Evolutionary conservation across 164 flowering plant genomes (phyloP).

Genomic region (Annona cherimola): DNA sequence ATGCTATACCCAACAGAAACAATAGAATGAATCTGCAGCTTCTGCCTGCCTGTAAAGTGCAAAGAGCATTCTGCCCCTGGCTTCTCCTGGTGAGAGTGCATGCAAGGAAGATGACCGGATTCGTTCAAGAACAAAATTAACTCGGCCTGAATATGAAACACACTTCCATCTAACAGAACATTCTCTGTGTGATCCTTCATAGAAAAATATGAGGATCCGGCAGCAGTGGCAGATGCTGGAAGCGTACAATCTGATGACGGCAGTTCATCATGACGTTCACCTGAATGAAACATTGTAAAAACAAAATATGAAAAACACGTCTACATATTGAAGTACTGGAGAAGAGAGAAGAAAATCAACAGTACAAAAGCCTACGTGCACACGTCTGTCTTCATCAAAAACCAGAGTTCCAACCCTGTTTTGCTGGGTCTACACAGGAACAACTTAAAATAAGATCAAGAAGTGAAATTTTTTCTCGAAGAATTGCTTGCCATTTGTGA

Average conservation of each 20-base stretch:
- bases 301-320: no score
- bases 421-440: conserved; percentile 2
- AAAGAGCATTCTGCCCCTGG: not conserved
- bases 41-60: not conserved
- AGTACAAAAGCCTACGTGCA: not conserved
- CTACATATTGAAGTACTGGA: no score
- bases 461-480: not conserved
- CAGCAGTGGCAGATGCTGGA: not conserved
- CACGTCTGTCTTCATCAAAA: not conserved
- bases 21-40: not conserved
- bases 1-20: not conserved
- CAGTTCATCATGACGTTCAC: not conserved
- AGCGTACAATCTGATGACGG: not conserved
- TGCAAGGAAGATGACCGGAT: not conserved
- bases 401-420: not conserved
- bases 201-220: not conserved
- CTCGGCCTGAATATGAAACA: not conserved
- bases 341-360: no score
- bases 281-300: not conserved
- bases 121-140: not conserved
- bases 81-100: not conserved
- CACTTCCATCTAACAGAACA: not conserved
- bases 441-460: not conserved
- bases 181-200: not conserved
- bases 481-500: not conserved